Percentiles rank a stretch among this genome's conserved stretches.
Conservation (phyloP, 2,329 filamentous ascomycete genomes). For the Metarhizium sp. region DNA sequence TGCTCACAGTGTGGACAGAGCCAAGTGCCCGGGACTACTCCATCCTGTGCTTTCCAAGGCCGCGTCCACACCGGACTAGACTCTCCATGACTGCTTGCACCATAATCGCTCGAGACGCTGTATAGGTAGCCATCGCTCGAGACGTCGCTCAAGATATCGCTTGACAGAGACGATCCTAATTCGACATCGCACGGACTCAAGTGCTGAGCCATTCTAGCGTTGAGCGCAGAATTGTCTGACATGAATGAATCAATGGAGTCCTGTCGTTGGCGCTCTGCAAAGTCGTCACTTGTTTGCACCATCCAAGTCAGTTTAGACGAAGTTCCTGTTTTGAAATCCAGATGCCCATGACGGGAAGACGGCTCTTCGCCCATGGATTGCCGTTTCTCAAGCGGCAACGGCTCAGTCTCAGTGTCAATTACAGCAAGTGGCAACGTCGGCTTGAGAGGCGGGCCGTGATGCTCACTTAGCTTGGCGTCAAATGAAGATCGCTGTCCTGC, state of each 20-base stretch:
- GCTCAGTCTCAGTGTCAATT: background rate
- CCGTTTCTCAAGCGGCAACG: background rate
- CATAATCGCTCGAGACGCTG: background rate
- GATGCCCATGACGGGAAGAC: background rate
- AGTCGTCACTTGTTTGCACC: background rate
- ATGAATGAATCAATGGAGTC: background rate
- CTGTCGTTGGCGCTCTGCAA: background rate
- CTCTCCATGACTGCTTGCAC: background rate
- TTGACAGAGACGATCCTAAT: background rate
- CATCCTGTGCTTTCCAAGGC: conserved; percentile 5
- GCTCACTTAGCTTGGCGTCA: background rate
- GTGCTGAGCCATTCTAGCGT: background rate
- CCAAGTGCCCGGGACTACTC: conserved; percentile 9
- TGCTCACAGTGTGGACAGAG: conserved; percentile 11
- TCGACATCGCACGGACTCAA: background rate
- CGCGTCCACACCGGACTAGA: conserved; percentile 1
- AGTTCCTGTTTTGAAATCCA: background rate
- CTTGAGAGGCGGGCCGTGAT: background rate
- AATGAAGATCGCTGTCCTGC: background rate
- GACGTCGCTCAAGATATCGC: too few relatives aligned
- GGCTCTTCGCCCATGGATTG: background rate
- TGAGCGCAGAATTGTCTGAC: background rate
- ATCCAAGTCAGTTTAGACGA: background rate
- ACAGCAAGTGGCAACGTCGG: background rate
- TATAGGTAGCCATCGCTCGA: background rate